Base-by-base conservation (phyloP, 495 filamentous ascomycete genomes). In the Penicillium crystallinum region DNA sequence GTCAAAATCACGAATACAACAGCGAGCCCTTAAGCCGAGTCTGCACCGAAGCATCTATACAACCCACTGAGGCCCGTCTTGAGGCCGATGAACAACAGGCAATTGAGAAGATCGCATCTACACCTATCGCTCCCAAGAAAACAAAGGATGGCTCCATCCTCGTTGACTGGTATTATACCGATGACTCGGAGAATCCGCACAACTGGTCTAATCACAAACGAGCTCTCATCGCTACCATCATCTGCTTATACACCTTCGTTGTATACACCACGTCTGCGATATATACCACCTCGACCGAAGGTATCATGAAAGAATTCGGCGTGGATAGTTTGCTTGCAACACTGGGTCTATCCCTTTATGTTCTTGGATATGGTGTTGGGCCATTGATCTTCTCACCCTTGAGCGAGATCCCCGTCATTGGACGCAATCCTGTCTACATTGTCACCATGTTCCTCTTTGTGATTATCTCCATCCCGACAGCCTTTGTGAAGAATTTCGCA, bases 111-210 rank as follows among this genome's bases (percentile, higher is more conserved):
- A 72, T 68, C 38, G 67, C 76, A 50, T 79, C 73, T 11, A 69
- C 70, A 7, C 78, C 19, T 72, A 81, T 29, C 58, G 65, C 0
- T n/a, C 76, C 80, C 0, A 63, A 55, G 31, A 69, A 74, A 49
- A 71, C 62, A 38, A 74, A 52, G 30, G 65, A 68, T 21, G 65
- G 65, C 17, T 36, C 53, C 36, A 77, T 73, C 39, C 65, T 81
- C 0, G 77, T 79, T n/a, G 74, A 80, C 47, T 82, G 80, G 80
- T 80, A 81, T 54, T 71, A 67, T 35, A 73, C 75, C 4, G 71
- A 77, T 33, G 80, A 81, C 55, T 56, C 65, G 8, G 77, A 68
- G 4, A 81, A 83, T 44, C 80, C 80, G 2, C 74, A 80, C 35
- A 82, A 81, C 44, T 83, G 80, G 80, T 68, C 71, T 2, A 63